phyloP scores from a whole-genome alignment of 495 filamentous ascomycete genomes.

The Tuber microsphaerosporum region DNA sequence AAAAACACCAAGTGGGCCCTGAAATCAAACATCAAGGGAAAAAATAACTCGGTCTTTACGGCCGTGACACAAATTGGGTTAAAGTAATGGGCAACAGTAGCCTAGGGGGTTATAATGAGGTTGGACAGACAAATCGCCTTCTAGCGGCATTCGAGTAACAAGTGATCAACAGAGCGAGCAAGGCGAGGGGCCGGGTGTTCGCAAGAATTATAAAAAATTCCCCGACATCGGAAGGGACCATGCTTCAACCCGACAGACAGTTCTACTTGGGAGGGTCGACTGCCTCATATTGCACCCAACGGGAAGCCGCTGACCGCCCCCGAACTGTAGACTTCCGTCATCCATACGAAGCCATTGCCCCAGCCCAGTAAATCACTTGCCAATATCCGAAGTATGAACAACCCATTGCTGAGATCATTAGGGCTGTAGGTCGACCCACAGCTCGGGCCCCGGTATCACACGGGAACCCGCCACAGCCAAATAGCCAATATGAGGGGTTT shows the following conservation, averaged over 20 bases:
- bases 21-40: background rate
- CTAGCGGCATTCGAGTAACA: background rate
- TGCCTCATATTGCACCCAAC: background rate
- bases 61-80: background rate
- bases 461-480: background rate
- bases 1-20: background rate
- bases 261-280: background rate
- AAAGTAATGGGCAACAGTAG: background rate
- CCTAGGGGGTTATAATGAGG: background rate
- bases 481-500: background rate
- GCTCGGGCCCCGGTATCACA: background rate
- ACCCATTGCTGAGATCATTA: background rate
- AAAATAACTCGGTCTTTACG: background rate
- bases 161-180: background rate
- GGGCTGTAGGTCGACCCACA: background rate
- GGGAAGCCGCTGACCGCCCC: background rate
- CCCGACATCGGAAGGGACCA: background rate
- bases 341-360: slow-evolving; percentile 14
- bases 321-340: background rate
- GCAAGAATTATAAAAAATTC: background rate
- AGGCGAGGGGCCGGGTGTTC: background rate
- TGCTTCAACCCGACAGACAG: background rate
- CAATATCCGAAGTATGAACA: background rate
- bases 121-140: background rate
- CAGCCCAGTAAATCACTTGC: background rate